Percentiles rank a stretch among this genome's conserved stretches.
Conservation (phyloP, 768 basidiomycete species). For the Lyophyllum shimeji region DNA sequence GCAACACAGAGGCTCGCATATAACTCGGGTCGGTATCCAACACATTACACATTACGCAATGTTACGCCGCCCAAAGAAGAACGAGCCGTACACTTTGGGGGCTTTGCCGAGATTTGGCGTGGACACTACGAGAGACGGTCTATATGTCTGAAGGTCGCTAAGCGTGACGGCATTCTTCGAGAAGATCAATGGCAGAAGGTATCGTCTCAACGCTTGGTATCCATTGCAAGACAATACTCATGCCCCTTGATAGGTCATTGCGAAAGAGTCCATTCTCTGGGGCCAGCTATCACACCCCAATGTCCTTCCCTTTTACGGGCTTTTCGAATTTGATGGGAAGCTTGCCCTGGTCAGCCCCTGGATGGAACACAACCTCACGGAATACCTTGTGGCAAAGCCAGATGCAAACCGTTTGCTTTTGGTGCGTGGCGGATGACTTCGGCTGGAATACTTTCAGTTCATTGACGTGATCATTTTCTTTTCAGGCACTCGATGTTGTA, state of each 20-base stretch:
- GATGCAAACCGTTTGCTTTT: conserved; percentile 14
- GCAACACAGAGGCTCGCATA: neutral
- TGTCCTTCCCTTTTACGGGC: conserved; percentile 27
- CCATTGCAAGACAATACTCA: neutral
- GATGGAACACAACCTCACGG: conserved; percentile 21
- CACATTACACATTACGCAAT: neutral
- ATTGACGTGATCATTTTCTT: conserved; percentile 10
- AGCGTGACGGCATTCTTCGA: neutral
- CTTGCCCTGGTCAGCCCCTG: conserved; percentile 31
- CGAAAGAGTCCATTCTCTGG: conserved; percentile 20
- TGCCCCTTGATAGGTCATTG: neutral
- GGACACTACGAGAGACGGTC: neutral
- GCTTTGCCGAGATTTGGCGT: neutral
- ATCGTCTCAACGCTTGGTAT: neutral
- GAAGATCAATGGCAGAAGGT: neutral
- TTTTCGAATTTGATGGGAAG: conserved; percentile 18
- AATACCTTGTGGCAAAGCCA: conserved; percentile 25
- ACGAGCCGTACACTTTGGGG: neutral
- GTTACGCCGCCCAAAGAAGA: neutral
- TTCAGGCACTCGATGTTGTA: conserved; percentile 6
- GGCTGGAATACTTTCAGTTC: neutral
- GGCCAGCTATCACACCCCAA: conserved; percentile 28
- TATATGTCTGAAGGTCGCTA: neutral
- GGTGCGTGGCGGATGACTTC: neutral
- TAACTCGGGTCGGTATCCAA: neutral